Percentiles rank a stretch among this genome's conserved stretches.
Evolutionary conservation across 805 yeast genomes (phyloP).

Genomic region (Yarrowia sp.): DNA sequence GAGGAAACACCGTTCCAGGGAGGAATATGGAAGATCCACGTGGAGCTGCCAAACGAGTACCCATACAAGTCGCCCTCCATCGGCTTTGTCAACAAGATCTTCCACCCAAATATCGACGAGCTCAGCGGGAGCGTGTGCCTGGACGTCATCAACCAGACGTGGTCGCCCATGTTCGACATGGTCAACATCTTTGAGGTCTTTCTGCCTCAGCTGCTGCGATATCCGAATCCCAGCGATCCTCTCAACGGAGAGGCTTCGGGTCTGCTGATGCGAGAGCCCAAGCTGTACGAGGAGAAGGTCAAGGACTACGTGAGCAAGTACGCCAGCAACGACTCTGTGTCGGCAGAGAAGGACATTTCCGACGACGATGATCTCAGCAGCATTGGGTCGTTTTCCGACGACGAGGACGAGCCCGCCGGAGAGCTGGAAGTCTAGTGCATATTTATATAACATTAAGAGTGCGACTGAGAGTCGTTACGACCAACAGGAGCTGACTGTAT

Average conservation of each 20-base stretch:
- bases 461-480: background rate
- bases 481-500: background rate
- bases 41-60: constrained; percentile 90
- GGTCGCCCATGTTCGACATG: constrained; percentile 97
- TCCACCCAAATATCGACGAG: constrained; percentile 94
- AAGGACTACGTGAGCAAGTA: constrained; percentile 65
- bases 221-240: constrained; percentile 95
- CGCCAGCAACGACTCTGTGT: constrained; percentile 54
- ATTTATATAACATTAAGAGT: constrained; percentile 11
- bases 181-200: constrained; percentile 88
- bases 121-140: constrained; percentile 85
- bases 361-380: constrained; percentile 44
- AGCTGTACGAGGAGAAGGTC: constrained; percentile 65
- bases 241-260: constrained; percentile 87
- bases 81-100: constrained; percentile 86
- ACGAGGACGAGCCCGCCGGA: constrained; percentile 44
- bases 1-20: constrained; percentile 81
- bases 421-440: constrained; percentile 39
- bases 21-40: constrained; percentile 87
- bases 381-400: constrained; percentile 42
- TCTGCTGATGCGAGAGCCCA: constrained; percentile 65
- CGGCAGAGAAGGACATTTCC: constrained; percentile 46
- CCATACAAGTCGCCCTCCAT: constrained; percentile 96
- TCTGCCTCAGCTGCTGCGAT: constrained; percentile 84
- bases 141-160: constrained; percentile 94